Conservation (phyloP, 2,329 filamentous ascomycete species). For the Aspergillus sp. region DNA sequence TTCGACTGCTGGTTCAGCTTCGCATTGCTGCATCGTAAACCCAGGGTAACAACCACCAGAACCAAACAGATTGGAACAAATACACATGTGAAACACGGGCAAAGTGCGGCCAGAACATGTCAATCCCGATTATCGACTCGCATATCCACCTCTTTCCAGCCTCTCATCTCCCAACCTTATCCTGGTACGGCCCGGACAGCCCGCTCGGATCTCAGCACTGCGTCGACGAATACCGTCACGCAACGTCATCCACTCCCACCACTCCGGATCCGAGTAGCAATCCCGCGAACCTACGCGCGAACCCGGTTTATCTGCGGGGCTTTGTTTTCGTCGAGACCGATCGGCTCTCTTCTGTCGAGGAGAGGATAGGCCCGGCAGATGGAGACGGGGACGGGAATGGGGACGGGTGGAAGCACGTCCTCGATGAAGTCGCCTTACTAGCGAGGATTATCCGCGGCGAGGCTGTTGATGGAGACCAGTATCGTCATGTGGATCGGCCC, state of each 20-base stretch:
- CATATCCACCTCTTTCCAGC: constrained; percentile 83
- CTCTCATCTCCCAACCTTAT: constrained; percentile 56
- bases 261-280: constrained; percentile 12
- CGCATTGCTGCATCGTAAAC: too few species aligned
- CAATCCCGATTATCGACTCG: constrained; percentile 64
- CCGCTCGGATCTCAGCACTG: constrained; percentile 58
- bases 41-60: too few species aligned
- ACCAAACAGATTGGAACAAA: too few species aligned
- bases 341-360: constrained; percentile 53
- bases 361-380: constrained; percentile 19
- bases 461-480: constrained; percentile 51
- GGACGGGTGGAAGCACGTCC: constrained; percentile 57
- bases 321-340: constrained; percentile 82
- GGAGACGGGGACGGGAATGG: constrained; percentile 4
- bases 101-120: constrained; percentile 10
- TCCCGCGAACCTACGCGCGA: background rate
- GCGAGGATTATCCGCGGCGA: constrained; percentile 56
- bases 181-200: constrained; percentile 57
- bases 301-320: constrained; percentile 47
- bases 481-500: constrained; percentile 43
- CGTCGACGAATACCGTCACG: constrained; percentile 53
- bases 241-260: constrained; percentile 27
- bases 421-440: constrained; percentile 65
- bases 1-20: too few species aligned
- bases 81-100: background rate